A percentile compares a stretch with the other conserved stretches of the same genome.
phyloP scores from a whole-genome alignment of 345 rosid genomes.

The Pistacia vera region DNA sequence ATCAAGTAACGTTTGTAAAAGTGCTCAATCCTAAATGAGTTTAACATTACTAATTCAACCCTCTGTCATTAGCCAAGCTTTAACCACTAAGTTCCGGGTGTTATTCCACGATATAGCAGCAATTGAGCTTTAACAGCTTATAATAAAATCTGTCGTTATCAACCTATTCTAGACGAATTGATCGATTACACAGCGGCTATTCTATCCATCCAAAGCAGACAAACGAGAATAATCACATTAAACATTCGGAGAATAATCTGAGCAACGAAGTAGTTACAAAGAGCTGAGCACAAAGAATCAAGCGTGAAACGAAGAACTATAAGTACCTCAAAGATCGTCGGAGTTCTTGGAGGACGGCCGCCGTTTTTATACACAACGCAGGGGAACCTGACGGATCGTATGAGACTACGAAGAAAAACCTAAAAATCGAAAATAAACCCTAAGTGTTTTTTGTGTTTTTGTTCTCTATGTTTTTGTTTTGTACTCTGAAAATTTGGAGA shows the following conservation, averaged over 20 bases:
- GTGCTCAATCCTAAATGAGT: neutral
- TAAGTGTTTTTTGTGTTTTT: neutral
- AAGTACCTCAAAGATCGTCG: conserved; percentile 97
- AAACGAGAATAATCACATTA: neutral
- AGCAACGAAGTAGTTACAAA: neutral
- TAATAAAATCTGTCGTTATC: neutral
- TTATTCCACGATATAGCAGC: too few species aligned
- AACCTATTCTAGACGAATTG: too few species aligned
- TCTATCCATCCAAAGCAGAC: too few species aligned
- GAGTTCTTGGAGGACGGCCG: conserved; percentile 96
- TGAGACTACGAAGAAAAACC: conserved; percentile 32
- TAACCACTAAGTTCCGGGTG: neutral
- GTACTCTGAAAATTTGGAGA: neutral
- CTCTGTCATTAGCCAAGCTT: neutral
- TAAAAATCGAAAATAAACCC: conserved; percentile 4
- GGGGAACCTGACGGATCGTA: conserved; percentile 76
- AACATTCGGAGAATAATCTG: neutral
- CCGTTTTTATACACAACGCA: conserved; percentile 80
- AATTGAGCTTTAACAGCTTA: neutral
- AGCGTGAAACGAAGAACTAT: neutral
- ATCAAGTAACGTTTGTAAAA: neutral
- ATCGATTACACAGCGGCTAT: too few species aligned
- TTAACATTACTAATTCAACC: neutral
- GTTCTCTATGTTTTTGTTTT: neutral
- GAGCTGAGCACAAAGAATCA: neutral